Conservation (phyloP, 352 stramenopile genomes). For the Globisporangium polare region DNA sequence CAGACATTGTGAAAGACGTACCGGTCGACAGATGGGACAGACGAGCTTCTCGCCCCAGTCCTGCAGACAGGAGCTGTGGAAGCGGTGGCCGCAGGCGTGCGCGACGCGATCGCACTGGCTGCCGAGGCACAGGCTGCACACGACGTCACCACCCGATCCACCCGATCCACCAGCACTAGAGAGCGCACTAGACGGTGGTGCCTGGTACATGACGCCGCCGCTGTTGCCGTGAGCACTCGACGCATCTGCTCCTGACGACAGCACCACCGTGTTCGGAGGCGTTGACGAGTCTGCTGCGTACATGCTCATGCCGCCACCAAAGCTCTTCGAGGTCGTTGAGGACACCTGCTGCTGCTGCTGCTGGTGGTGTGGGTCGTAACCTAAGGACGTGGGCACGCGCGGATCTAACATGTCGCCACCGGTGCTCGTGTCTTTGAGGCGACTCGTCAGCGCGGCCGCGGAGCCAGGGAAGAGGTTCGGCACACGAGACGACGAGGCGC, state of each 20-base stretch:
- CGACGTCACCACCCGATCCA: slow-evolving; percentile 22
- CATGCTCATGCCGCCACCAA: slow-evolving; percentile 1
- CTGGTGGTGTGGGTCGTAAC: slow-evolving; percentile 8
- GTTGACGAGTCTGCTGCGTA: slow-evolving; percentile 10
- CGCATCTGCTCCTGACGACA: background rate
- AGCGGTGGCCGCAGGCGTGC: slow-evolving; percentile 59
- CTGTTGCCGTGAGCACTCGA: background rate
- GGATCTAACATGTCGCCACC: slow-evolving; percentile 11
- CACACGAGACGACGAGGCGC: slow-evolving; percentile 3
- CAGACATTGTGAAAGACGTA: slow-evolving; percentile 16
- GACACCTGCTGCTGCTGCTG: slow-evolving; percentile 14
- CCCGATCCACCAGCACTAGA: background rate
- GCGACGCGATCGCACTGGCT: slow-evolving; percentile 47
- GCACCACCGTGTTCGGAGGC: background rate
- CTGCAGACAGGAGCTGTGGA: slow-evolving; percentile 60
- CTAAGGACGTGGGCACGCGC: slow-evolving; percentile 11
- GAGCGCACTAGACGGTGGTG: background rate
- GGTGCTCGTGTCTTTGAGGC: slow-evolving; percentile 5
- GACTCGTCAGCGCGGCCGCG: slow-evolving; percentile 11
- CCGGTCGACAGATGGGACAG: slow-evolving; percentile 46
- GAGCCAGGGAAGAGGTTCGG: slow-evolving; percentile 15
- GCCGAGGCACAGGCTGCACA: slow-evolving; percentile 43
- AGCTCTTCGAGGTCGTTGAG: background rate
- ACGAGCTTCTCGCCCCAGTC: slow-evolving; percentile 57
- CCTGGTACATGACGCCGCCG: slow-evolving; percentile 1